These are phyloP conservation scores for Phytophthora vignae DNA, from an alignment of 352 stramenopile species.

Conservation along the genomic window DNA sequence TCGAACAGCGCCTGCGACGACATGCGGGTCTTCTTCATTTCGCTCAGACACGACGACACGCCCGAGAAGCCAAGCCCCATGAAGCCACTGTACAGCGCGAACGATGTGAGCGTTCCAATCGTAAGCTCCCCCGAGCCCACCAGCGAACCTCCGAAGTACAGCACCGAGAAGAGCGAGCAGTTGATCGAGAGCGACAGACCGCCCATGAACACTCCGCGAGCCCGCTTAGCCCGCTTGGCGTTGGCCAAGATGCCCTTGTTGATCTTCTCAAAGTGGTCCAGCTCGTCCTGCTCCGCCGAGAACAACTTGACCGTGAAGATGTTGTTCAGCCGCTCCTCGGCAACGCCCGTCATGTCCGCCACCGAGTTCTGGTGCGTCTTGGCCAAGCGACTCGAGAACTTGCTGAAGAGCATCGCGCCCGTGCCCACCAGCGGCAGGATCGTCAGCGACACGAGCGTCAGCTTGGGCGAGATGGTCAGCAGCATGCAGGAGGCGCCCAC, in stretches of 20 bases:
- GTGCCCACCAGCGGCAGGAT: conserved; percentile 84
- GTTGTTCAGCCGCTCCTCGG: conserved; percentile 90
- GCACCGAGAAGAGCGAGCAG: conserved; percentile 90
- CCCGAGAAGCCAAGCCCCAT: conserved; percentile 92
- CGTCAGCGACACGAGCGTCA: conserved; percentile 89
- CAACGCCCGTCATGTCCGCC: conserved; percentile 78
- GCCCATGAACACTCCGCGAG: conserved; percentile 92
- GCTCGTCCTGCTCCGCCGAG: conserved; percentile 78
- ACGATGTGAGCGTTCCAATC: conserved; percentile 91
- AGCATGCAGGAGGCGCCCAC: conserved; percentile 91
- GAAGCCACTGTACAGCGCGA: conserved; percentile 92
- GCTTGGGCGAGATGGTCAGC: conserved; percentile 88
- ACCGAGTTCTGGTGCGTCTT: conserved; percentile 85
- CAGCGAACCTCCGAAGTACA: conserved; percentile 91
- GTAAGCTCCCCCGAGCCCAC: conserved; percentile 88
- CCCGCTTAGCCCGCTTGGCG: conserved; percentile 71
- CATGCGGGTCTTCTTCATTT: conserved; percentile 79
- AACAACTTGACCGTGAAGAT: conserved; percentile 93
- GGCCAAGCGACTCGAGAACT: conserved; percentile 80
- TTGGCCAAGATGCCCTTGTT: conserved; percentile 77
- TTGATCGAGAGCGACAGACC: conserved; percentile 89
- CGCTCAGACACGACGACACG: conserved; percentile 83
- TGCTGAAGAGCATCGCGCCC: conserved; percentile 85
- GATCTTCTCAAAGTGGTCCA: conserved; percentile 69
- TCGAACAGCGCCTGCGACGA: conserved; percentile 79